Conservation (phyloP, 371 early-diverging fungal species). For the Mucor mucedo region DNA sequence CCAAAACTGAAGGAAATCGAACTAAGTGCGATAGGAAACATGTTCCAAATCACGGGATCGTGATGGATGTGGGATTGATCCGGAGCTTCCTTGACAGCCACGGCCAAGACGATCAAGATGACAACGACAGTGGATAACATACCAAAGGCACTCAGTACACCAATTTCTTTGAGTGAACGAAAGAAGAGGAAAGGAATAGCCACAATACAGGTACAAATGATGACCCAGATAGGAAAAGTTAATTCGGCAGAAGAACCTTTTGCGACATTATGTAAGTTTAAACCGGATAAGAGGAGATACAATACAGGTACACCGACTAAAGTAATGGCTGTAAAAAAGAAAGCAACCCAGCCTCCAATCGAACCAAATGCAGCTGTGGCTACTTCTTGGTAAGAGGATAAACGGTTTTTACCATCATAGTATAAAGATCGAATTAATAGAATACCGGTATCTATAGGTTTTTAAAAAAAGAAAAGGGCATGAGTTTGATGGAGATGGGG, state of each 20-base stretch:
- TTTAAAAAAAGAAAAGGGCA: too few relatives aligned
- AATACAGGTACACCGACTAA: slow-evolving; percentile 72
- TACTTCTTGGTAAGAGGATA: slow-evolving; percentile 57
- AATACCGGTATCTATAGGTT: slow-evolving; percentile 66
- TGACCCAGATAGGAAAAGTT: slow-evolving; percentile 62
- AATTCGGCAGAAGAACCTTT: slow-evolving; percentile 33
- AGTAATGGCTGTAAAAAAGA: slow-evolving; percentile 68
- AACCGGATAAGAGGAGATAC: slow-evolving; percentile 74
- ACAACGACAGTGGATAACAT: slow-evolving; percentile 35
- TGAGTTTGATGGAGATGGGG: too few relatives aligned
- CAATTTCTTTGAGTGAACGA: slow-evolving; percentile 79
- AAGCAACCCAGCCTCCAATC: slow-evolving; percentile 64
- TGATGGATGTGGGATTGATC: slow-evolving; percentile 29
- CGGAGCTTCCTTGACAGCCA: slow-evolving; percentile 25
- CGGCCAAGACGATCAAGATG: slow-evolving; percentile 34
- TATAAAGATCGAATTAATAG: slow-evolving; percentile 80
- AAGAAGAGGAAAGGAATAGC: slow-evolving; percentile 71
- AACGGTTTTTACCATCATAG: slow-evolving; percentile 54
- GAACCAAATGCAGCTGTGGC: slow-evolving; percentile 70
- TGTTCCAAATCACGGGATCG: slow-evolving; percentile 50
- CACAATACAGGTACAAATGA: slow-evolving; percentile 64
- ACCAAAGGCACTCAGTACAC: slow-evolving; percentile 49
- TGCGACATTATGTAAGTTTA: slow-evolving; percentile 58
- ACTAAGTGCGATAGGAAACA: slow-evolving; percentile 64
- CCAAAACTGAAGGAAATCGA: slow-evolving; percentile 66